These are phyloP conservation scores for Fraxinus dipetala DNA, from an alignment of 305 asterid species.

Conservation along the genomic window DNA sequence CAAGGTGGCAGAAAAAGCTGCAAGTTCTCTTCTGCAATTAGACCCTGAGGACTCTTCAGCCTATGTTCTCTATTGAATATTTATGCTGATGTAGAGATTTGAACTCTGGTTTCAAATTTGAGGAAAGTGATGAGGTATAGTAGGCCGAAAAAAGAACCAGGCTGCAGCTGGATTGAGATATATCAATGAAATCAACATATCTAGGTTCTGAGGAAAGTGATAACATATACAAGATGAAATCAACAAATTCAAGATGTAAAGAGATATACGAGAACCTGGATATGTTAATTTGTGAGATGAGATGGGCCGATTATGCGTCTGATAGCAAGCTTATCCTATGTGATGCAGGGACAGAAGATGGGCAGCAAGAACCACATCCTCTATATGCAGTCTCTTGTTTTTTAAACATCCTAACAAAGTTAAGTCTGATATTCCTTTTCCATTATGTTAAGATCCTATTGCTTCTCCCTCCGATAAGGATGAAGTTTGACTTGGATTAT, in stretches of 20 bases:
- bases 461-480: background rate
- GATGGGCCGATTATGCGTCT: slow-evolving; percentile 28
- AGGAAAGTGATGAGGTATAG: slow-evolving; percentile 64
- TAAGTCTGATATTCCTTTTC: background rate
- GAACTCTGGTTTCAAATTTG: slow-evolving; percentile 69
- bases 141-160: slow-evolving; percentile 77
- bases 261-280: slow-evolving; percentile 57
- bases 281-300: slow-evolving; percentile 58
- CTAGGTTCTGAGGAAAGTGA: slow-evolving; percentile 46
- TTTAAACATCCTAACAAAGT: background rate
- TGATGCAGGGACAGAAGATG: slow-evolving; percentile 24
- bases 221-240: slow-evolving; percentile 41
- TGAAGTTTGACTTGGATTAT: background rate
- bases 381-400: slow-evolving; percentile 12
- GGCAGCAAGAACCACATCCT: slow-evolving; percentile 20
- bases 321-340: slow-evolving; percentile 14
- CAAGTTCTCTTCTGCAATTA: slow-evolving; percentile 49
- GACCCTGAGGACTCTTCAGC: slow-evolving; percentile 81
- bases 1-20: slow-evolving; percentile 81
- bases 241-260: slow-evolving; percentile 48
- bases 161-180: slow-evolving; percentile 87
- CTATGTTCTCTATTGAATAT: slow-evolving; percentile 63
- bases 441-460: background rate
- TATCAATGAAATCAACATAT: no score
- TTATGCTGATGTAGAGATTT: slow-evolving; percentile 85